Percentiles rank a stretch among this genome's conserved stretches.
These are phyloP conservation scores for Acephala macrosclerotiorum DNA, from an alignment of 2,329 filamentous ascomycete genomes.

Conservation along the genomic window DNA sequence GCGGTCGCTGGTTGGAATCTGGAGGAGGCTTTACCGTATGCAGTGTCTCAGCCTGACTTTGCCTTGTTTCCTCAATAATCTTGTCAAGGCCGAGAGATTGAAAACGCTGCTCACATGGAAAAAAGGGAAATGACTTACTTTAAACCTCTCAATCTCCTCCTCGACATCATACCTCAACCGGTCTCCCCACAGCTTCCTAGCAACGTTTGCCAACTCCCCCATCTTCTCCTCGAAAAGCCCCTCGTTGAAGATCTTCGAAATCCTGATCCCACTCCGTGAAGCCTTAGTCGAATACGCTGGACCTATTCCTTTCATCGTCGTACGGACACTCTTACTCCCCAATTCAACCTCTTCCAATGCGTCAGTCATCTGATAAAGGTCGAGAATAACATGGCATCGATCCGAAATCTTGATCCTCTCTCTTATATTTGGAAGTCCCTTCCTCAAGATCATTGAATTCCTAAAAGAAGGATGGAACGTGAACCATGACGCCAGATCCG, in stretches of 20 bases:
- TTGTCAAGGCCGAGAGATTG: too few relatives aligned
- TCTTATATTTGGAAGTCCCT: constrained; percentile 62
- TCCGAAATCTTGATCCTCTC: constrained; percentile 70
- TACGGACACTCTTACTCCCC: constrained; percentile 52
- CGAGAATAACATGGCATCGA: constrained; percentile 57
- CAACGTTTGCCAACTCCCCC: constrained; percentile 64
- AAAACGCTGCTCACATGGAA: too few relatives aligned
- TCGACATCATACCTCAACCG: constrained; percentile 71
- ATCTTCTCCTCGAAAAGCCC: constrained; percentile 71
- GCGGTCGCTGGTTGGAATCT: too few relatives aligned
- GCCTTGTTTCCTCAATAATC: too few relatives aligned
- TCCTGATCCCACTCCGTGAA: constrained; percentile 69
- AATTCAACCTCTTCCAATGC: constrained; percentile 68
- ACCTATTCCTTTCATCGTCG: constrained; percentile 56
- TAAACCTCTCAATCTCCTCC: constrained; percentile 70
- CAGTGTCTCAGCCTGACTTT: too few relatives aligned
- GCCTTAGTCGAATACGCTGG: constrained; percentile 68
- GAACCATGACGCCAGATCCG: constrained; percentile 72
- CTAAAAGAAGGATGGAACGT: constrained; percentile 71
- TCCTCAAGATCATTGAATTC: constrained; percentile 67
- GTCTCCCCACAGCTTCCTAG: constrained; percentile 73
- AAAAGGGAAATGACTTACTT: too few relatives aligned
- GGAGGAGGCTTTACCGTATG: too few relatives aligned
- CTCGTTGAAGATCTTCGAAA: constrained; percentile 73
- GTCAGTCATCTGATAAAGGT: constrained; percentile 72